phyloP scores from a whole-genome alignment of 2,329 filamentous ascomycete genomes.

The Aquanectria penicillioides region DNA sequence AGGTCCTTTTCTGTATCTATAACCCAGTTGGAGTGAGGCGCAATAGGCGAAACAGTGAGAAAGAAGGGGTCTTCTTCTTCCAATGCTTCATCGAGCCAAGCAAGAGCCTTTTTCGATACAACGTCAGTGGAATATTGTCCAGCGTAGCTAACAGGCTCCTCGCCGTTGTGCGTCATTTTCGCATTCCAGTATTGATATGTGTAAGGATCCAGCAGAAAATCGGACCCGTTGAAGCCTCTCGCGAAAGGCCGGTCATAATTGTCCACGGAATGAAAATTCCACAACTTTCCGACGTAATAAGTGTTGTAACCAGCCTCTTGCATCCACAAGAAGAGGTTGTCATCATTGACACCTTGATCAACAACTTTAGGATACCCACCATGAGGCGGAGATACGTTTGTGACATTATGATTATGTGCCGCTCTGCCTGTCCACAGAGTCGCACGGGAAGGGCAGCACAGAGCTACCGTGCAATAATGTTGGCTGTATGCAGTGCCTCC shows the following conservation, averaged over 20 bases:
- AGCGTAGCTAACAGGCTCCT: conserved; percentile 5
- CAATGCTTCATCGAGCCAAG: conserved; percentile 6
- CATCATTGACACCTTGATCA: conserved; percentile 69
- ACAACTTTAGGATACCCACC: conserved; percentile 65
- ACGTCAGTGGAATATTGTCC: conserved; percentile 15
- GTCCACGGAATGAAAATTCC: conserved; percentile 68
- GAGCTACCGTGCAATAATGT: conserved; percentile 50
- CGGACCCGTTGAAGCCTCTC: conserved; percentile 5
- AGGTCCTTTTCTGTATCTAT: conserved; percentile 1
- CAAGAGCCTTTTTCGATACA: background rate
- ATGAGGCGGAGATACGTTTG: conserved; percentile 60
- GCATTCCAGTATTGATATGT: conserved; percentile 20
- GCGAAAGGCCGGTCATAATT: conserved; percentile 61
- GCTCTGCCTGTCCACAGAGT: conserved; percentile 71
- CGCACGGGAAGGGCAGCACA: conserved; percentile 74
- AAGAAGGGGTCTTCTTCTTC: conserved; percentile 8
- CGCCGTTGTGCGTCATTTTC: background rate
- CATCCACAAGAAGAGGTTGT: conserved; percentile 70
- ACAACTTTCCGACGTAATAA: conserved; percentile 76
- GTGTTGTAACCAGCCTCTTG: conserved; percentile 74
- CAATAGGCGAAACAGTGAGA: conserved; percentile 12
- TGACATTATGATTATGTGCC: conserved; percentile 77
- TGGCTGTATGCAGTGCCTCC: conserved; percentile 40
- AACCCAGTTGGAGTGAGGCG: conserved; percentile 20
- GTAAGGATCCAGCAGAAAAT: conserved; percentile 20